Conservation (phyloP, 2,329 filamentous ascomycete genomes). For the Ophiocordyceps sinensis region DNA sequence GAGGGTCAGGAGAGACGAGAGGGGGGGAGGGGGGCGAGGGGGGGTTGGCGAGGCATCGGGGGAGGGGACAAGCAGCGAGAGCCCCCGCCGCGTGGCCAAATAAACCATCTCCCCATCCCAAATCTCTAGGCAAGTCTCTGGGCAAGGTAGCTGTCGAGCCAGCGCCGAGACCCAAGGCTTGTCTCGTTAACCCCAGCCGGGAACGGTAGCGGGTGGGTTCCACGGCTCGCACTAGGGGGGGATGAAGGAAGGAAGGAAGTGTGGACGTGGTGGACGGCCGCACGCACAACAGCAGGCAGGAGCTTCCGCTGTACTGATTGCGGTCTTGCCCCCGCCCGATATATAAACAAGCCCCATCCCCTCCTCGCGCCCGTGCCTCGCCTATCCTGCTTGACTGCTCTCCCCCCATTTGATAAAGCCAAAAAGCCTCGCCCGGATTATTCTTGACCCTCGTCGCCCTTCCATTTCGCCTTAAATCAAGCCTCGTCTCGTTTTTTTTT, state of each 20-base stretch:
- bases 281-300: conserved; percentile 2
- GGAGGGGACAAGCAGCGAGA: too few relatives aligned
- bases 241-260: background rate
- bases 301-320: conserved; percentile 34
- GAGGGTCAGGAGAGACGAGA: too few relatives aligned
- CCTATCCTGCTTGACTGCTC: conserved; percentile 20
- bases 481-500: conserved; percentile 8
- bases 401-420: conserved; percentile 5
- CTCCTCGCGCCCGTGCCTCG: conserved; percentile 35
- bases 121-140: too few relatives aligned
- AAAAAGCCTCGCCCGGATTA: conserved; percentile 7
- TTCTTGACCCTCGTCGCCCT: conserved; percentile 9
- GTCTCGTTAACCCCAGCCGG: conserved; percentile 1
- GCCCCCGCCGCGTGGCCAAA: too few relatives aligned
- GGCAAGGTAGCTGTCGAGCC: too few relatives aligned
- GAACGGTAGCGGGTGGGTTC: conserved; percentile 2
- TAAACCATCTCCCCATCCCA: too few relatives aligned
- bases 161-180: background rate
- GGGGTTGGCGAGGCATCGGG: too few relatives aligned
- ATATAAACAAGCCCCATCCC: conserved; percentile 45
- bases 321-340: conserved; percentile 38
- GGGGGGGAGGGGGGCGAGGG: too few relatives aligned
- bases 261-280: background rate
- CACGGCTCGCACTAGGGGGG: conserved; percentile 1
- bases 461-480: conserved; percentile 8